Percentiles rank a stretch among this genome's conserved stretches.
These are phyloP conservation scores for Williopsis jadinii DNA, from an alignment of 1,139 yeast species.

Conservation along the genomic window DNA sequence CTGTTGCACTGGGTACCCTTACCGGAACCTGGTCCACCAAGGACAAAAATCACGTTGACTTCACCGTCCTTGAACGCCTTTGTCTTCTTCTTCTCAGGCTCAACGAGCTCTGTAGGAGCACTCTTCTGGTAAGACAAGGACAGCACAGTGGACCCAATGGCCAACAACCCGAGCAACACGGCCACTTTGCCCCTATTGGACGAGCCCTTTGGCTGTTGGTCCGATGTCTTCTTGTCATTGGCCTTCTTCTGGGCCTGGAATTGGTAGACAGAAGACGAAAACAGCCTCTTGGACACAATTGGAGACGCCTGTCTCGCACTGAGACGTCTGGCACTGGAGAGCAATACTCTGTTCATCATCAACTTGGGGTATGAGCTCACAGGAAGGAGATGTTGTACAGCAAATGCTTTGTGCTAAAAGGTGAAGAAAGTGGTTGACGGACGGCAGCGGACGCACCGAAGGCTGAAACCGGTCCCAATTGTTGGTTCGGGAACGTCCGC, in stretches of 20 bases:
- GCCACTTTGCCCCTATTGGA: slow-evolving; percentile 23
- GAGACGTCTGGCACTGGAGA: too few relatives aligned
- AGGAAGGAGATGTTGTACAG: too few relatives aligned
- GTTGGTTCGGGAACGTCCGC: too few relatives aligned
- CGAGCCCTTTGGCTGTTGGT: neutral
- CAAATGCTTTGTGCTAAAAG: too few relatives aligned
- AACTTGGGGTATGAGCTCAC: too few relatives aligned
- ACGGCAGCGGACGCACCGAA: too few relatives aligned
- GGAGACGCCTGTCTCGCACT: neutral
- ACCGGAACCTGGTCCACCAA: slow-evolving; percentile 87
- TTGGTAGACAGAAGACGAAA: neutral
- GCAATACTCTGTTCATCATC: too few relatives aligned
- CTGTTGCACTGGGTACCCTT: slow-evolving; percentile 95
- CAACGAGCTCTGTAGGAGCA: slow-evolving; percentile 41
- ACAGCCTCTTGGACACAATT: neutral
- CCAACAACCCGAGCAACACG: slow-evolving; percentile 25
- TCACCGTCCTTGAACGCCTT: slow-evolving; percentile 50
- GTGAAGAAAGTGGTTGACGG: too few relatives aligned
- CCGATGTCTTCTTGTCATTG: neutral
- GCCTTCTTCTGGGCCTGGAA: neutral
- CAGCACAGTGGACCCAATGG: slow-evolving; percentile 40
- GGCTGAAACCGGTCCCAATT: too few relatives aligned
- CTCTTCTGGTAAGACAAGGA: slow-evolving; percentile 39
- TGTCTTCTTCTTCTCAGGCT: slow-evolving; percentile 30
- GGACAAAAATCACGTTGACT: slow-evolving; percentile 76